Base-by-base conservation (phyloP, 2,329 filamentous ascomycete species). In the Coleophoma crateriformis region DNA sequence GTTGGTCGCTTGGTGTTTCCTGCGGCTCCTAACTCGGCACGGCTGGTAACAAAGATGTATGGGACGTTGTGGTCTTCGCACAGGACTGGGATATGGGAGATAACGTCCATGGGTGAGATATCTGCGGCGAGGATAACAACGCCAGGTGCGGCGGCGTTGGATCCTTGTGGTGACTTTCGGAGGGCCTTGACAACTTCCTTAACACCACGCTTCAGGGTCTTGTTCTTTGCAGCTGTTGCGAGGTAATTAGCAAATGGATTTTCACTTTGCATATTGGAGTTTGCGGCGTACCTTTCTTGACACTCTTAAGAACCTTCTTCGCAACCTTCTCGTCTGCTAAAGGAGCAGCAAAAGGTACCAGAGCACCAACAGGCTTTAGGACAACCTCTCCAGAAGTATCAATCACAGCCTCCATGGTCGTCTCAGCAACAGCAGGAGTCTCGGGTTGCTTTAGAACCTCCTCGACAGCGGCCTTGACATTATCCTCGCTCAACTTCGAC, bases 161-260 rank as follows among this genome's bases (percentile, higher is more conserved):
- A 80, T 50, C 84, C 80, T 60, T 82, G 71, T 50, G 88, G 79
- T 13, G 90, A 92, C 76, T 97, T 97, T 76, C 94, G 90, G 62
- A 99, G 88, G 33, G 91, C 87, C 77, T 99, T 99, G 75, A 97
- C 91, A 66, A 96, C 92, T 75, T 99, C 94, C 74, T 99, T 99
- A 59, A 99, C 94, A 67, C 94, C 94, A 66, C 94, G 91, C 77
- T 96, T 95, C 66, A 99, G 87, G 52, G 89, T 88, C 75, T 95
- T 95, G 74, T 90, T 84, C 74, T 95, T 96, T 63, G 94, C 91
- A 61, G 92, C 94, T 97, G 46, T 61, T 54, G n/a, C 43, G 37
- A 35, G 8, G 32, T n/a, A 35, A 43, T 61, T 53, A 60, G 59
- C 33, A 40, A 39, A 49, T 33, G 48, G n/a, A 32, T 51, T 50